Conservation (phyloP, 139 green algal genomes). For the Chlamydomonas sphaeroides region DNA sequence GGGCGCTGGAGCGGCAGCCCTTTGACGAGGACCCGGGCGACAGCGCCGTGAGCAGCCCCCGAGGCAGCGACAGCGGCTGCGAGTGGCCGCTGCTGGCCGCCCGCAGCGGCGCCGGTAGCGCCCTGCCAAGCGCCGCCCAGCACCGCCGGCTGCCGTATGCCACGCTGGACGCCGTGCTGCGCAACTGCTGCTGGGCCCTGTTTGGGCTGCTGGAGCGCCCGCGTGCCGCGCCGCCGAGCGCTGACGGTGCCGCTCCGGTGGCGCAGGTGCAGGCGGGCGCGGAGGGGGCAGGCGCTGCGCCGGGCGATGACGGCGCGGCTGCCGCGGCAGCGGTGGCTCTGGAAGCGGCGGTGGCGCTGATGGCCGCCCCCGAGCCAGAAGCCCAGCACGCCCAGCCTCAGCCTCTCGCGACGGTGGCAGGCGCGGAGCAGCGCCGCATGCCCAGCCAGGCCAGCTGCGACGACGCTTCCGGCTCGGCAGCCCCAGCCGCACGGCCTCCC, state of each 20-base stretch:
- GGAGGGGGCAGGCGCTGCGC: not conserved
- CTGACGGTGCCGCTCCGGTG: not conserved
- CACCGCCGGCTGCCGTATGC: not conserved
- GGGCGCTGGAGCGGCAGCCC: no score
- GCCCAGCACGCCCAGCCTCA: no score
- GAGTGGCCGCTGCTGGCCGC: not conserved
- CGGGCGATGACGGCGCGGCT: not conserved
- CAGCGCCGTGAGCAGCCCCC: not conserved
- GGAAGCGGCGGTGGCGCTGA: no score
- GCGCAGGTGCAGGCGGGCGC: not conserved
- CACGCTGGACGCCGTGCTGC: slow-evolving; percentile 5
- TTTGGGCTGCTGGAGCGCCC: slow-evolving; percentile 6
- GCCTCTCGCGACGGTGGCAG: no score
- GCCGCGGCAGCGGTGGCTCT: not conserved
- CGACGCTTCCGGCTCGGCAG: no score
- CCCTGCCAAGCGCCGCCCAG: not conserved
- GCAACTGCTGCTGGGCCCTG: slow-evolving; percentile 39
- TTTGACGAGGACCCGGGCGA: not conserved
- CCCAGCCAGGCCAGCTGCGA: no score
- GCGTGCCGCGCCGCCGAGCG: not conserved
- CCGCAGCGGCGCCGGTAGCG: not conserved
- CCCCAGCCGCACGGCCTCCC: no score
- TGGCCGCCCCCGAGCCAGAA: no score
- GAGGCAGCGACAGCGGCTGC: not conserved
- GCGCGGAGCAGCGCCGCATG: no score